Evolutionary conservation across 495 filamentous ascomycete species (phyloP), one percentile per base, ranked within the genome.

Genomic region (Bombardia bombarda): DNA sequence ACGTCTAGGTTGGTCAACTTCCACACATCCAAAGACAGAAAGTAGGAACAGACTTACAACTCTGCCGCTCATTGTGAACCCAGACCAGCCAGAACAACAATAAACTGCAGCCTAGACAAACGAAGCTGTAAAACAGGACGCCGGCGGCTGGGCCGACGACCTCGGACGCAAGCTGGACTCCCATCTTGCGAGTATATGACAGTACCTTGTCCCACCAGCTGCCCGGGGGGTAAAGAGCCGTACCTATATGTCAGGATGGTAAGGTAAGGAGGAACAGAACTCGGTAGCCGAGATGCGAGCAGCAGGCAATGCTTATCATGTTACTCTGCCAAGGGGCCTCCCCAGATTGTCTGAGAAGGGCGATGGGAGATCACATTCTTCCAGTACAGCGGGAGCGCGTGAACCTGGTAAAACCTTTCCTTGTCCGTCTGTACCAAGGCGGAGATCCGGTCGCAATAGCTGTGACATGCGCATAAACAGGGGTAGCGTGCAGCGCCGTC

Each of bases 21-120:
- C 22, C 7, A n/a, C 13, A 18, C 19, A 12, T 1, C 12, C 14
- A 1, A 0, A 23, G 3, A 4, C 3, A 18, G 9, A n/a, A 21
- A 28, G n/a, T 16, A 12, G 24, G 14, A 7, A 10, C 13, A 5
- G 38, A 61, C 66, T 46, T 60, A 74, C 70, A 74, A 34, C 68
- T 72, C 39, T 52, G 59, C 42, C 60, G 65, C 46, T 72, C 69
- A 23, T 67, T 61, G 44, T 68, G 69, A 18, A 46, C 60, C 55
- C 61, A 68, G 1, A 68, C 61, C 8, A 74, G 49, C 52, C 58
- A 62, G 3, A 69, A 42, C 36, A 73, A 47, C 20, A 73, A 45
- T 18, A 42, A 32, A 37, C 61, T 61, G 32, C 53, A 43, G 3
- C 30, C 41, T n/a, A 70, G 42, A 34, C 64, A 72, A 8, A 70